A percentile compares a stretch with the other conserved stretches of the same genome.
Evolutionary conservation across 106 monocot genomes (phyloP).

Genomic region (Iris macrosiphon): DNA sequence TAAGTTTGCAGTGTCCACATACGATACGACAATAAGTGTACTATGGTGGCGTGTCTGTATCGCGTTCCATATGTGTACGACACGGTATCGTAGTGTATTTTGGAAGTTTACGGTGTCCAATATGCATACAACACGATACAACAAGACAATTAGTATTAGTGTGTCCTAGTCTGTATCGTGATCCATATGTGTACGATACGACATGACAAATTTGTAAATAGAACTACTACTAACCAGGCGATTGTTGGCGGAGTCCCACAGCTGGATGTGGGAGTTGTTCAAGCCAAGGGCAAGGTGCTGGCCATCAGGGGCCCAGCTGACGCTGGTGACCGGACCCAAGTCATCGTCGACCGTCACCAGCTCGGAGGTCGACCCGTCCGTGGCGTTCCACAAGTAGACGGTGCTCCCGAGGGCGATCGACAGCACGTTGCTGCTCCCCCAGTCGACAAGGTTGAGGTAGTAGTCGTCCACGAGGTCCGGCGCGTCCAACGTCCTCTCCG

Average conservation of each 20-base stretch:
- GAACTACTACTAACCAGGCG: slow-evolving; percentile 20
- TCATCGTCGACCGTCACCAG: slow-evolving; percentile 45
- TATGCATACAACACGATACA: no score
- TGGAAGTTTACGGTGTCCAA: no score
- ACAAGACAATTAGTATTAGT: no score
- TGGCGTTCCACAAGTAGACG: slow-evolving; percentile 54
- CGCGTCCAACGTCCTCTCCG: slow-evolving; percentile 42
- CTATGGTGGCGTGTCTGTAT: no score
- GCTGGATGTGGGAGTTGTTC: slow-evolving; percentile 42
- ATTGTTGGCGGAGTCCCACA: slow-evolving; percentile 42
- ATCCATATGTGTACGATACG: neutral
- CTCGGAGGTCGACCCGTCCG: slow-evolving; percentile 1
- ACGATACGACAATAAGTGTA: no score
- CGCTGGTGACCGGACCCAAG: slow-evolving; percentile 52
- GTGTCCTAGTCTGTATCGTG: no score
- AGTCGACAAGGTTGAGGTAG: slow-evolving; percentile 50
- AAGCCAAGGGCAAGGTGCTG: slow-evolving; percentile 45
- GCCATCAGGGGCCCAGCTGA: slow-evolving; percentile 65
- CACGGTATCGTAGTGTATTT: no score
- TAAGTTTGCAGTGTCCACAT: no score
- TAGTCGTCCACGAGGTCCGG: slow-evolving; percentile 39
- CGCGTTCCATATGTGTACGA: no score
- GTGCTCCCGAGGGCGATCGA: slow-evolving; percentile 48
- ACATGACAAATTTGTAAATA: no score
- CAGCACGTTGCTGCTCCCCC: slow-evolving; percentile 52